Evolutionary conservation across 2,329 filamentous ascomycete genomes (phyloP).

Genomic region (Erysiphe neolycopersici): DNA sequence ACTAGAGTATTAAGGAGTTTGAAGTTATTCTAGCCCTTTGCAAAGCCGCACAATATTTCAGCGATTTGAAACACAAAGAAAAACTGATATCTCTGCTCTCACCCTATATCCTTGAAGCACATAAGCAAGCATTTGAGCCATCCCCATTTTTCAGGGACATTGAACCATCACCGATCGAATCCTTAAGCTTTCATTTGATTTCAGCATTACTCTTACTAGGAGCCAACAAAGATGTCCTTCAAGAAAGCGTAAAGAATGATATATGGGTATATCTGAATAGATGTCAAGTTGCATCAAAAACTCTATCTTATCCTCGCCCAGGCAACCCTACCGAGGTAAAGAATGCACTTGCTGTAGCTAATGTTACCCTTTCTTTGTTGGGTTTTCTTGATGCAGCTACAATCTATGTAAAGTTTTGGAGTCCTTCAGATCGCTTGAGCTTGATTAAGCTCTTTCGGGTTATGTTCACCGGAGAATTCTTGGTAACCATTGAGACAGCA

Average conservation of each 20-base stretch:
- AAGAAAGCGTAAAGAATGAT: conserved; percentile 35
- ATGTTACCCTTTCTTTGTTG: conserved; percentile 59
- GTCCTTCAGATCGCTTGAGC: conserved; percentile 40
- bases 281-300: conserved; percentile 35
- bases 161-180: conserved; percentile 72
- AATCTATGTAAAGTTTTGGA: conserved; percentile 59
- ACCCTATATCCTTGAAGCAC: conserved; percentile 66
- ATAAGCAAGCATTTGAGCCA: conserved; percentile 47
- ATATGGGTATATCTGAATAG: conserved; percentile 47
- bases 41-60: conserved; percentile 57
- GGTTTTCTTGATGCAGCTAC: conserved; percentile 73
- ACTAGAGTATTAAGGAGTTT: conserved; percentile 60
- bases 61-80: conserved; percentile 43
- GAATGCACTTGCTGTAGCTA: conserved; percentile 42
- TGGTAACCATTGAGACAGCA: conserved; percentile 67
- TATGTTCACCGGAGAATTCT: conserved; percentile 59
- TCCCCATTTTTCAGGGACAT: conserved; percentile 65
- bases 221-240: conserved; percentile 40
- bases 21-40: conserved; percentile 80
- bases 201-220: conserved; percentile 62
- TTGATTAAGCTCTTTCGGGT: conserved; percentile 45
- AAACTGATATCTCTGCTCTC: conserved; percentile 54
- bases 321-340: conserved; percentile 23
- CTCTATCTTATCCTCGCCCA: conserved; percentile 24
- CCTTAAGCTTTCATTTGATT: conserved; percentile 52